Evolutionary conservation across 2,329 filamentous ascomycete species (phyloP).

Genomic region (Botrytis fragariae): DNA sequence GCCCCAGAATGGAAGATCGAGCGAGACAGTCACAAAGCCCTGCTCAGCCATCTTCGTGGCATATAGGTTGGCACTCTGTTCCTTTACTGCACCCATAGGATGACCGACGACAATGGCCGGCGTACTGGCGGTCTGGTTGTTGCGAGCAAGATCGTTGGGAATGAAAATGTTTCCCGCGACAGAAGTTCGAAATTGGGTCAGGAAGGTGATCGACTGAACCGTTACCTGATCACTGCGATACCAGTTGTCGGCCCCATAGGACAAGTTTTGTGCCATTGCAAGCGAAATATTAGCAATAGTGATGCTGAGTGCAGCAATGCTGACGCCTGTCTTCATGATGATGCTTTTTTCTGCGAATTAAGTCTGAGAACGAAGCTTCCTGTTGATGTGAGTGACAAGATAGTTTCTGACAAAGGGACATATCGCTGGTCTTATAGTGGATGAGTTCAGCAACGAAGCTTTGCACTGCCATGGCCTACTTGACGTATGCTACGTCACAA

Average conservation of each 20-base stretch:
- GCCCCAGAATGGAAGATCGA: too few relatives aligned
- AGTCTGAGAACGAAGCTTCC: not conserved
- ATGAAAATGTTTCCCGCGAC: too few relatives aligned
- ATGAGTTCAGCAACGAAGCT: not conserved
- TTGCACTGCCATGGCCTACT: not conserved
- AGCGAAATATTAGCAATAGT: not conserved
- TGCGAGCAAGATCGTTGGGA: too few relatives aligned
- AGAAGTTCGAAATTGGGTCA: too few relatives aligned
- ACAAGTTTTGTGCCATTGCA: not conserved
- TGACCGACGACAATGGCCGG: too few relatives aligned
- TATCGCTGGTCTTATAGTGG: not conserved
- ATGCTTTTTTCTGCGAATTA: not conserved
- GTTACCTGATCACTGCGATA: not conserved
- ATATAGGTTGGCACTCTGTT: too few relatives aligned
- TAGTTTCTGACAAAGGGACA: not conserved
- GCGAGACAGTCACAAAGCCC: too few relatives aligned
- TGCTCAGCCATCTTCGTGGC: too few relatives aligned
- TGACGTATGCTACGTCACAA: not conserved
- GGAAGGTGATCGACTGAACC: too few relatives aligned
- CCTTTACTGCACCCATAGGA: too few relatives aligned
- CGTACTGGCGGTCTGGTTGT: too few relatives aligned
- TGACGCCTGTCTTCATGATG: not conserved
- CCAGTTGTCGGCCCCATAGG: not conserved
- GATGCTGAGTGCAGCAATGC: not conserved
- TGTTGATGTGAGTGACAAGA: not conserved